These are phyloP conservation scores for Rhizomucor miehei DNA, from an alignment of 371 early-diverging fungal genomes.

Conservation along the genomic window DNA sequence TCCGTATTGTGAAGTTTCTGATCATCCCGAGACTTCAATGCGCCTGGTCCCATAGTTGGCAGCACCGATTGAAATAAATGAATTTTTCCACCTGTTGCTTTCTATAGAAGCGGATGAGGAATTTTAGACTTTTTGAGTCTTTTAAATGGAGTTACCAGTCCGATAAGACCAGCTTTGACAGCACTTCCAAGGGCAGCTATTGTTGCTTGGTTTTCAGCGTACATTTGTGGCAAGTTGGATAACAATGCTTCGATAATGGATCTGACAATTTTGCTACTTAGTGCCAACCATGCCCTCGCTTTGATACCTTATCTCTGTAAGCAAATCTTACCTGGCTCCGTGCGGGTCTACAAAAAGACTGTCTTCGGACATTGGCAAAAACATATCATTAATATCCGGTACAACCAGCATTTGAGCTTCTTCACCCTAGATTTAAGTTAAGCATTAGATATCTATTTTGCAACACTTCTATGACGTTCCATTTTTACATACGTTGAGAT, in stretches of 20 bases:
- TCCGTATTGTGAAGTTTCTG: slow-evolving; percentile 83
- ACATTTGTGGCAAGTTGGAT: slow-evolving; percentile 77
- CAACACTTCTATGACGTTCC: too few relatives aligned
- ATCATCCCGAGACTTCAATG: slow-evolving; percentile 84
- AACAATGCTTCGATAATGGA: slow-evolving; percentile 77
- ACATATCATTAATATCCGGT: slow-evolving; percentile 86
- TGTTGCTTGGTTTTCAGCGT: slow-evolving; percentile 67
- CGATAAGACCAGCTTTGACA: slow-evolving; percentile 70
- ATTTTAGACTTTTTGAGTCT: background rate
- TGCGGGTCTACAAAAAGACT: slow-evolving; percentile 81
- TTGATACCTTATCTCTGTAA: too few relatives aligned
- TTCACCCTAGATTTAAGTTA: slow-evolving; percentile 68
- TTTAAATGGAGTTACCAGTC: slow-evolving; percentile 53
- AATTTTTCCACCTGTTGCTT: slow-evolving; percentile 82
- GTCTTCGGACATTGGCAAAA: slow-evolving; percentile 85
- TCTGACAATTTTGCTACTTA: slow-evolving; percentile 19
- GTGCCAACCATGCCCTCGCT: too few relatives aligned
- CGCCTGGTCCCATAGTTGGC: slow-evolving; percentile 86
- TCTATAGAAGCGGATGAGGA: slow-evolving; percentile 26
- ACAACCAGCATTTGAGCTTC: slow-evolving; percentile 96
- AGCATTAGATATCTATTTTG: too few relatives aligned
- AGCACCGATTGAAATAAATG: slow-evolving; percentile 79
- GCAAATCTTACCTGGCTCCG: slow-evolving; percentile 49
- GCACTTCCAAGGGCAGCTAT: slow-evolving; percentile 86
- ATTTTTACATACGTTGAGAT: slow-evolving; percentile 60